Base-by-base conservation (phyloP, 1,139 yeast genomes). In the Candida sojae region DNA sequence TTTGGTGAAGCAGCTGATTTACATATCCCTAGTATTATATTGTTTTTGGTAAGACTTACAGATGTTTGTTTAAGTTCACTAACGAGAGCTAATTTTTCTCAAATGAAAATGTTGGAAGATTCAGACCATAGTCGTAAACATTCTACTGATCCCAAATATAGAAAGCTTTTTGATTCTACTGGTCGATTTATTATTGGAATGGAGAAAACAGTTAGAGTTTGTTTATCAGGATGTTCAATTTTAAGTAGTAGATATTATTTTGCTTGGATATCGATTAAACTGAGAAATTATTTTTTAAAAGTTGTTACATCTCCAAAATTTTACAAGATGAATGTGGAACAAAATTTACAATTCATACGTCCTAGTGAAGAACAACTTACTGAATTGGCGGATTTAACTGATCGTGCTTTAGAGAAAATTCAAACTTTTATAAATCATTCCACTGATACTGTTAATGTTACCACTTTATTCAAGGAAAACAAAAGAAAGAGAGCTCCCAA, bases 191-290 rank as follows among this genome's bases (percentile, higher is more conserved):
- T 72, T 3, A 57, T 64, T 1, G 54, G 61, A 5, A 55, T 70
- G 43, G 70, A 71, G 2, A 56, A 70, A 46, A 62, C 67, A 35
- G 61, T 68, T 7, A 71, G 72, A 48, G 65, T 67, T 25, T 63
- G 69, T 9, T 61, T 71, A 39, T 61, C 65, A 1, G 65, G 64
- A 3, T 63, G 67, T 26, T 62, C 67, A 3, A 67, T 63, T 36
- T 56, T 71, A 8, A 70, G 80, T 46, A 67, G 70, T 45, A 61
- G 77, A 39, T 77, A 78, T 56, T 79, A 73, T 53, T 73, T 70
- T 57, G 80, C 82, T 0, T 78, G 83, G 83, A 66, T 73, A 48
- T 64, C 70, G 6, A 66, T 71, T 32, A 77, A 75, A 50, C 71
- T 72, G 6, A 79, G 74, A 47, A 63, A 67, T 2, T 66, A 55